phyloP scores from a whole-genome alignment of 1,139 yeast species.

The Zygosaccharomyces sapae region DNA sequence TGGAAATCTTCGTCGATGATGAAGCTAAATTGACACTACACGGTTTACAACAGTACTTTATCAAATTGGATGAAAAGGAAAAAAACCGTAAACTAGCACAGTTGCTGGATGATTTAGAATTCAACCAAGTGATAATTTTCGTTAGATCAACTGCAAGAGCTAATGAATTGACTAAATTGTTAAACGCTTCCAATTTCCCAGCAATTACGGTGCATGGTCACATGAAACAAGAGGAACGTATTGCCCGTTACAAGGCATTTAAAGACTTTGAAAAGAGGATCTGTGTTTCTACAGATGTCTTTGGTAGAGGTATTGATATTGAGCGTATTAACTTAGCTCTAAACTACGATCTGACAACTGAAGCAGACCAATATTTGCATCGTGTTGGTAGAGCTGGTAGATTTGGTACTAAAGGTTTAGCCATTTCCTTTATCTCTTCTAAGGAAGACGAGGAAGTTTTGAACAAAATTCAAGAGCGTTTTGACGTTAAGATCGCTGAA shows the following conservation, averaged over 20 bases:
- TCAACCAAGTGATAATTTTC: constrained; percentile 96
- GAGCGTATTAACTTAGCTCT: constrained; percentile 98
- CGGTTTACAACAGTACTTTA: constrained; percentile 95
- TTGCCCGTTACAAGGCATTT: constrained; percentile 91
- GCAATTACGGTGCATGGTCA: constrained; percentile 96
- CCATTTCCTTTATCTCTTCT: constrained; percentile 81
- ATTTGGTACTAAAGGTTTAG: constrained; percentile 98
- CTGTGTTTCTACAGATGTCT: constrained; percentile 96
- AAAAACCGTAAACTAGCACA: constrained; percentile 93
- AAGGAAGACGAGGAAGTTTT: constrained; percentile 87
- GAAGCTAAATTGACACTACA: constrained; percentile 96
- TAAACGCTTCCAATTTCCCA: constrained; percentile 94
- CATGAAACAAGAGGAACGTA: constrained; percentile 96
- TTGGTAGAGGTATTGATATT: constrained; percentile 99
- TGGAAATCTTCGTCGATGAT: constrained; percentile 96
- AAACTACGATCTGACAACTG: constrained; percentile 84
- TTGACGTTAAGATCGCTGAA: constrained; percentile 89
- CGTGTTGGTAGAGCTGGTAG: constrained; percentile 99
- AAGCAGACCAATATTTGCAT: constrained; percentile 97
- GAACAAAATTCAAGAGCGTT: constrained; percentile 92
- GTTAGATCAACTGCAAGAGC: constrained; percentile 93
- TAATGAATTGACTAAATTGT: constrained; percentile 80
- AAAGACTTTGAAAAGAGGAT: constrained; percentile 98
- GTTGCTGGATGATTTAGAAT: constrained; percentile 87
- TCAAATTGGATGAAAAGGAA: constrained; percentile 84